A percentile compares a stretch with the other conserved stretches of the same genome.
Conservation (phyloP, 495 filamentous ascomycete species). For the Corynascus novoguineensis region DNA sequence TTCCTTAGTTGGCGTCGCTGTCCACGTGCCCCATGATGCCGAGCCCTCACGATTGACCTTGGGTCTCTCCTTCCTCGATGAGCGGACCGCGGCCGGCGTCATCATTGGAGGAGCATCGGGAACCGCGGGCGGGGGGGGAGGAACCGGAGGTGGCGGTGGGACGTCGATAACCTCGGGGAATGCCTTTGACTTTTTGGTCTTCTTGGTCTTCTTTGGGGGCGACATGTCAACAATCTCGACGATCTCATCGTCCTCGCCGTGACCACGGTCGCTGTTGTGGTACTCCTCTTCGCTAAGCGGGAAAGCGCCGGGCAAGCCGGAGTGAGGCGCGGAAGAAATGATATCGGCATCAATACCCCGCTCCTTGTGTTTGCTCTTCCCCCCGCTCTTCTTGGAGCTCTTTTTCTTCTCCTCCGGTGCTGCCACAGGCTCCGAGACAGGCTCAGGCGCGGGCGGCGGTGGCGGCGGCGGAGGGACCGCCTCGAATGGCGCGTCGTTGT, state of each 20-base stretch:
- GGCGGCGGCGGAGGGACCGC: constrained; percentile 19
- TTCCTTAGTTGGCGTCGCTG: constrained; percentile 34
- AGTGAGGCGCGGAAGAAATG: constrained; percentile 37
- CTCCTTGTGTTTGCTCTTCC: constrained; percentile 15
- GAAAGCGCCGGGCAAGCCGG: constrained; percentile 44
- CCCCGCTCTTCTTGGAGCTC: constrained; percentile 24
- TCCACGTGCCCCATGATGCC: constrained; percentile 44
- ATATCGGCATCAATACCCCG: constrained; percentile 16
- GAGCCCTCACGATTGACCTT: constrained; percentile 42
- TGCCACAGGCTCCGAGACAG: constrained; percentile 9
- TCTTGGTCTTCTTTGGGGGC: constrained; percentile 35
- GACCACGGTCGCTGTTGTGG: not conserved
- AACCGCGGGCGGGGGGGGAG: constrained; percentile 37
- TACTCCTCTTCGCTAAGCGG: constrained; percentile 37
- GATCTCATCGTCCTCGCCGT: constrained; percentile 37
- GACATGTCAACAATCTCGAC: constrained; percentile 45
- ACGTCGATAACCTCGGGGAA: constrained; percentile 30
- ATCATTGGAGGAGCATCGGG: constrained; percentile 37
- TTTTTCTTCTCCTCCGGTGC: constrained; percentile 24
- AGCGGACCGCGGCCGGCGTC: constrained; percentile 31
- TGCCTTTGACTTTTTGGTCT: constrained; percentile 22
- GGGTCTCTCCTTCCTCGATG: constrained; percentile 42
- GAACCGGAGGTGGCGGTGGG: constrained; percentile 21
- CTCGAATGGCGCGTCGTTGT: constrained; percentile 4
- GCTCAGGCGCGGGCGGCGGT: constrained; percentile 18